phyloP scores from a whole-genome alignment of 2,329 filamentous ascomycete species.

The Coniochaeta hoffmannii region DNA sequence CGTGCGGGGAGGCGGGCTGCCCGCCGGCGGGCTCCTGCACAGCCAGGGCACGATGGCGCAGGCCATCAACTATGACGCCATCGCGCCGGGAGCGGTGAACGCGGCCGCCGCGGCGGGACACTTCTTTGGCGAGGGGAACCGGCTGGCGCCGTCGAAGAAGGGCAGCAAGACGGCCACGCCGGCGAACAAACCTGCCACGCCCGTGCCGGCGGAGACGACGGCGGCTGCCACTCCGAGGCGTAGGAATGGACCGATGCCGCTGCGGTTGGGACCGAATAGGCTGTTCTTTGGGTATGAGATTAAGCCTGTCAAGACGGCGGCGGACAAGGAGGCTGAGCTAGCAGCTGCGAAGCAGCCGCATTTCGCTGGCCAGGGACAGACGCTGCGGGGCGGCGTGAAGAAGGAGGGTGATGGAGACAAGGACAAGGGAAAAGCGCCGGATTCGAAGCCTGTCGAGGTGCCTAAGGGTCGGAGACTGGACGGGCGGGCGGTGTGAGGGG shows the following conservation, averaged over 20 bases:
- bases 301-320: constrained; percentile 76
- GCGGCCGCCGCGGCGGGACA: constrained; percentile 62
- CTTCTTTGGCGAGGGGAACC: constrained; percentile 74
- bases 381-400: constrained; percentile 62
- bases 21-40: constrained; percentile 68
- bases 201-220: constrained; percentile 24
- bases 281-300: constrained; percentile 95
- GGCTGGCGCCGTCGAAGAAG: constrained; percentile 69
- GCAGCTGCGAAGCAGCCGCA: constrained; percentile 60
- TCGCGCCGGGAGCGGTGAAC: constrained; percentile 63
- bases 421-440: constrained; percentile 36
- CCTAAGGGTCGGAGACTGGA: constrained; percentile 34
- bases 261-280: constrained; percentile 80
- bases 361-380: constrained; percentile 82
- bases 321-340: constrained; percentile 60
- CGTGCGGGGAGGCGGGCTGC: constrained; percentile 45
- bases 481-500: constrained; percentile 23
- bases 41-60: constrained; percentile 92
- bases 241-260: constrained; percentile 75
- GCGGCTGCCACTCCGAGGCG: constrained; percentile 24
- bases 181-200: constrained; percentile 13
- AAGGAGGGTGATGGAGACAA: constrained; percentile 32
- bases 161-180: constrained; percentile 36
- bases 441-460: constrained; percentile 29
- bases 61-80: constrained; percentile 91